Conservation (phyloP, 2,329 filamentous ascomycete genomes). For the Aspergillus ochraceoroseus region DNA sequence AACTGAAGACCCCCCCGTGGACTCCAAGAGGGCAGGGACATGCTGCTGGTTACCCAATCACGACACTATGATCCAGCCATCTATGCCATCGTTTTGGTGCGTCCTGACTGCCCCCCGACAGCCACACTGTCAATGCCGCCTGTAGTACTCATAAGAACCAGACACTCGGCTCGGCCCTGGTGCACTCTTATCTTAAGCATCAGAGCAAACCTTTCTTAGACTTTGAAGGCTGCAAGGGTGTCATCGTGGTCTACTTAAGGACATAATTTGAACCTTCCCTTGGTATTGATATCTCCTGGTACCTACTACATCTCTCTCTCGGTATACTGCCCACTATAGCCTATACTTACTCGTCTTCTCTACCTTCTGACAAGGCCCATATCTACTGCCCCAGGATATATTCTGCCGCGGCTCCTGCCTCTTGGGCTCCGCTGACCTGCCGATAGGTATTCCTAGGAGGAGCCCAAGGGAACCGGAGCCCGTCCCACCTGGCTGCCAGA, state of each 20-base stretch:
- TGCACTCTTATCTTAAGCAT: background rate
- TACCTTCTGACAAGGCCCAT: slow-evolving; percentile 13
- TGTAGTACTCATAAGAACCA: background rate
- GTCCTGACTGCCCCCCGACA: slow-evolving; percentile 3
- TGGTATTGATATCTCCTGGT: no score
- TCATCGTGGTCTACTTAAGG: no score
- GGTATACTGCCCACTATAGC: no score
- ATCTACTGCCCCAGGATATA: slow-evolving; percentile 9
- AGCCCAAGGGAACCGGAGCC: slow-evolving; percentile 4
- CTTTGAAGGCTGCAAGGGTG: no score
- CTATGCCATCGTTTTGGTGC: slow-evolving; percentile 10
- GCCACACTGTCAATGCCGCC: background rate
- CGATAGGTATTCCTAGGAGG: no score
- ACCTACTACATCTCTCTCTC: background rate
- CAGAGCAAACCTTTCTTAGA: no score
- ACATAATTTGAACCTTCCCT: no score
- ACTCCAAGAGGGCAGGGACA: slow-evolving; percentile 3
- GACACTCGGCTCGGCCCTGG: slow-evolving; percentile 1
- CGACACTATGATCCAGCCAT: slow-evolving; percentile 8
- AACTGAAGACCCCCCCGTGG: slow-evolving; percentile 8
- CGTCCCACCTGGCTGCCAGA: slow-evolving; percentile 3
- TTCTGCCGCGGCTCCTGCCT: no score
- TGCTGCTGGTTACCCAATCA: slow-evolving; percentile 12
- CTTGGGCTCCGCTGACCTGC: no score
- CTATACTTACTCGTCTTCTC: background rate